Evolutionary conservation across 441 rosid genomes (phyloP).

Genomic region (Melastoma candidum): DNA sequence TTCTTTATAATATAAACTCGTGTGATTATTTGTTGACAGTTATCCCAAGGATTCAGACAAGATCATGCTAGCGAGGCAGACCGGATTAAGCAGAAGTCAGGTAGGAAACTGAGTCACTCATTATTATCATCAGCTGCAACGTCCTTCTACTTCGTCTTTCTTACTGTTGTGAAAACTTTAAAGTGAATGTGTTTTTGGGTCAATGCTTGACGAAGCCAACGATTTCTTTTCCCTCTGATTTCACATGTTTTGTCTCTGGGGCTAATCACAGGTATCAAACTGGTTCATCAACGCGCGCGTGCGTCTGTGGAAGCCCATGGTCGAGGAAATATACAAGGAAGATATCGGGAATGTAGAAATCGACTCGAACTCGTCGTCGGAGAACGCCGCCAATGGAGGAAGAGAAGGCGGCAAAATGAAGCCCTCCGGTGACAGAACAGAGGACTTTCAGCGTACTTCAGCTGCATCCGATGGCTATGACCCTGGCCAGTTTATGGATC

Average conservation of each 20-base stretch:
- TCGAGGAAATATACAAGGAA: constrained; percentile 19
- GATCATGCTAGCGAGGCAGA: constrained; percentile 10
- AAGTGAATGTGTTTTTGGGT: neutral
- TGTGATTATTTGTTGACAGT: neutral
- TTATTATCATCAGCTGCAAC: no score
- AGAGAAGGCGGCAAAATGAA: neutral
- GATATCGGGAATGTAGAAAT: constrained; percentile 11
- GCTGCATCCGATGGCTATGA: constrained; percentile 1
- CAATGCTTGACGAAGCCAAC: no score
- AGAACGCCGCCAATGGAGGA: constrained; percentile 8
- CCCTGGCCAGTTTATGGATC: constrained; percentile 1
- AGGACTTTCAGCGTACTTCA: constrained; percentile 7
- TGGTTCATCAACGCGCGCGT: constrained; percentile 20
- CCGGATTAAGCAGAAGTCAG: constrained; percentile 9
- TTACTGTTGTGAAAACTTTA: neutral
- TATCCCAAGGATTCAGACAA: constrained; percentile 19
- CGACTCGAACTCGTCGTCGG: constrained; percentile 20
- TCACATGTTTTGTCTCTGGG: constrained; percentile 1
- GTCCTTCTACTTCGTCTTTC: neutral
- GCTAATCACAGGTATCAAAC: constrained; percentile 9
- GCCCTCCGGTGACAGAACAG: constrained; percentile 13
- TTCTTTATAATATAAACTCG: neutral
- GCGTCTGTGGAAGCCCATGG: constrained; percentile 21
- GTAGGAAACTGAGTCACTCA: constrained; percentile 1
- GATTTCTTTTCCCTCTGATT: neutral